Evolutionary conservation across 148 eudicot species (phyloP).

Genomic region (Rhododendron simsii): DNA sequence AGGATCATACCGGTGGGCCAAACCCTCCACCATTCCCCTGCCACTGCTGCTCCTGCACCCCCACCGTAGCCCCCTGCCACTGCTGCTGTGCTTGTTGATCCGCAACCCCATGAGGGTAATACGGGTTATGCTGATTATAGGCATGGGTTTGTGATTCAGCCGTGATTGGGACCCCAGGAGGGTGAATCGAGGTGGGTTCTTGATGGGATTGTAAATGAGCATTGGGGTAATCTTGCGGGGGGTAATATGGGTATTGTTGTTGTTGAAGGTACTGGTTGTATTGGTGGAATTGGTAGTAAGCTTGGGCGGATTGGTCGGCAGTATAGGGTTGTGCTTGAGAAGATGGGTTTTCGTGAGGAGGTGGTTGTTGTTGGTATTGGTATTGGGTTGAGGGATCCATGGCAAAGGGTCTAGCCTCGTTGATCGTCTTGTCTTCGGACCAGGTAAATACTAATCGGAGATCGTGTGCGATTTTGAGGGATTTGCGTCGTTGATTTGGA

Average conservation of each 20-base stretch:
- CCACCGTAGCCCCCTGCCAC: not conserved
- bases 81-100: not conserved
- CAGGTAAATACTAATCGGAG: not conserved
- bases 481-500: not conserved
- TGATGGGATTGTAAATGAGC: constrained; percentile 7
- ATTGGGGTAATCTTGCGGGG: constrained; percentile 25
- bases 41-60: constrained; percentile 8
- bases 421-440: not conserved
- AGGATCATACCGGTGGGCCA: constrained; percentile 21
- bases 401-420: constrained; percentile 1
- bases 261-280: constrained; percentile 18
- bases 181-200: constrained; percentile 29
- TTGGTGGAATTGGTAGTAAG: constrained; percentile 27
- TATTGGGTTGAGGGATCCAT: constrained; percentile 31
- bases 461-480: not conserved
- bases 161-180: constrained; percentile 38
- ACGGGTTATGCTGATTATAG: constrained; percentile 18
- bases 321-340: constrained; percentile 31
- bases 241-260: constrained; percentile 27
- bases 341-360: constrained; percentile 9
- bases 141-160: constrained; percentile 9
- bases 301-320: constrained; percentile 19
- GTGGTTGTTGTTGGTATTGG: not conserved
- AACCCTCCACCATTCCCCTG: constrained; percentile 9
- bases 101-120: constrained; percentile 18